Conservation (phyloP, 2,329 filamentous ascomycete species). For the Fusarium neocosmosporiellum region DNA sequence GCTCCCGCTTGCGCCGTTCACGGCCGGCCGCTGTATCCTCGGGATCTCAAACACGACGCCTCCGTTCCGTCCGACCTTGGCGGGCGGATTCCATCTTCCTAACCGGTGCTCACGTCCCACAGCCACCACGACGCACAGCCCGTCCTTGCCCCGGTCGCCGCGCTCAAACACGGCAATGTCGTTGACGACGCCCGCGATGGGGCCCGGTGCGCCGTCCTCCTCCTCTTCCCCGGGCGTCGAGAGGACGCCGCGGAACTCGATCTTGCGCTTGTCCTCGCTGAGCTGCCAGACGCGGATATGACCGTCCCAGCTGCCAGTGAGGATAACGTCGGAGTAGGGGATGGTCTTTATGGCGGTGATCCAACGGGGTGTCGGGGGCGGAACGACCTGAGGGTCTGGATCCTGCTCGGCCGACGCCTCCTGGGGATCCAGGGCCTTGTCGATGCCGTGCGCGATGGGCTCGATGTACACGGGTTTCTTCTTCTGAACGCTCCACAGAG, state of each 20-base stretch:
- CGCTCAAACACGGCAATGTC: slow-evolving; percentile 89
- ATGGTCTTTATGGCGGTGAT: slow-evolving; percentile 90
- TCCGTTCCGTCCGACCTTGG: slow-evolving; percentile 75
- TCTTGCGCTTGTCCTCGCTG: slow-evolving; percentile 81
- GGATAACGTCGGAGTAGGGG: slow-evolving; percentile 88
- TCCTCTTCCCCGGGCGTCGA: slow-evolving; percentile 52
- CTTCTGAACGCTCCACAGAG: slow-evolving; percentile 89
- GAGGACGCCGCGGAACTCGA: slow-evolving; percentile 78
- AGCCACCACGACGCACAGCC: slow-evolving; percentile 86
- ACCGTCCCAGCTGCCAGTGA: slow-evolving; percentile 94
- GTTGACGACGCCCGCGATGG: slow-evolving; percentile 83
- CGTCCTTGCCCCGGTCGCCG: slow-evolving; percentile 79
- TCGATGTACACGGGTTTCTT: slow-evolving; percentile 92
- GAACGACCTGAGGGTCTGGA: slow-evolving; percentile 68
- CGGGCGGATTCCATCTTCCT: slow-evolving; percentile 79
- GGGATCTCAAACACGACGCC: slow-evolving; percentile 90
- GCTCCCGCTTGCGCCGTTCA: slow-evolving; percentile 50
- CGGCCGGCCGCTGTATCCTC: slow-evolving; percentile 49
- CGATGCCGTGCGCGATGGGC: slow-evolving; percentile 85
- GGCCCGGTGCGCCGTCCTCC: slow-evolving; percentile 46
- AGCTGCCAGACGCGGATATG: slow-evolving; percentile 87
- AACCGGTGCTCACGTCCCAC: slow-evolving; percentile 88
- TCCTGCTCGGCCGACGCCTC: slow-evolving; percentile 79
- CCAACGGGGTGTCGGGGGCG: slow-evolving; percentile 79
- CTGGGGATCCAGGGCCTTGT: slow-evolving; percentile 74